phyloP scores from a whole-genome alignment of 495 filamentous ascomycete species.

The Penicillium maclennaniae region DNA sequence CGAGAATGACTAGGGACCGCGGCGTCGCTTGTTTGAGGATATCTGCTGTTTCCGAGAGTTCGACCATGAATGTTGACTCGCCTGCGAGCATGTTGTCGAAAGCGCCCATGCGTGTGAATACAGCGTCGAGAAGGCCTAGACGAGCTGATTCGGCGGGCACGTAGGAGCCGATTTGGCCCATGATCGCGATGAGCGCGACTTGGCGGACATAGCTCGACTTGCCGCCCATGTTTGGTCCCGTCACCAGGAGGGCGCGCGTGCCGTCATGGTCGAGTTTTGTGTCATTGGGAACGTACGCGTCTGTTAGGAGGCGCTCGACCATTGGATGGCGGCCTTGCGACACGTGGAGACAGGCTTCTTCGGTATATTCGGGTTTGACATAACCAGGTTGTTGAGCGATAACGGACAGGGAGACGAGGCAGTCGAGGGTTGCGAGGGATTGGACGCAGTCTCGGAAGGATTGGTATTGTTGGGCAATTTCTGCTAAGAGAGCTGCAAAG shows the following conservation, averaged over 20 bases:
- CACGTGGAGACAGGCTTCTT: slow-evolving; percentile 67
- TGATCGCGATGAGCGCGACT: slow-evolving; percentile 84
- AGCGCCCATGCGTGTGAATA: slow-evolving; percentile 96
- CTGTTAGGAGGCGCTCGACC: slow-evolving; percentile 85
- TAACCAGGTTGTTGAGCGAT: slow-evolving; percentile 87
- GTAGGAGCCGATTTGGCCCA: slow-evolving; percentile 93
- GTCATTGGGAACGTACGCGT: slow-evolving; percentile 89
- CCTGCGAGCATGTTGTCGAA: slow-evolving; percentile 94
- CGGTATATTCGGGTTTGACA: slow-evolving; percentile 75
- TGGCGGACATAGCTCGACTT: slow-evolving; percentile 94
- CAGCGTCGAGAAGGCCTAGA: slow-evolving; percentile 82
- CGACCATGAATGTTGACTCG: slow-evolving; percentile 97
- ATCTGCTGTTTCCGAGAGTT: slow-evolving; percentile 84
- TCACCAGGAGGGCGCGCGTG: slow-evolving; percentile 79
- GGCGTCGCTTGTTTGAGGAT: slow-evolving; percentile 86
- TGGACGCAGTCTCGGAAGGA: slow-evolving; percentile 82
- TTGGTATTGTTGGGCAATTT: slow-evolving; percentile 80
- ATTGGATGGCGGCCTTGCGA: slow-evolving; percentile 86
- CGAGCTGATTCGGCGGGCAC: slow-evolving; percentile 73
- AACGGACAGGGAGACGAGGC: slow-evolving; percentile 77
- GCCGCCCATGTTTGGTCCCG: slow-evolving; percentile 98
- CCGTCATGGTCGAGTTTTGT: slow-evolving; percentile 60
- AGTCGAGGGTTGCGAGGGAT: slow-evolving; percentile 84
- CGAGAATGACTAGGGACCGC: slow-evolving; percentile 81
- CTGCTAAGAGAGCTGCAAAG: slow-evolving; percentile 62